Base-by-base conservation (phyloP, 768 basidiomycete genomes). In the Macrolepiota fuliginosa region DNA sequence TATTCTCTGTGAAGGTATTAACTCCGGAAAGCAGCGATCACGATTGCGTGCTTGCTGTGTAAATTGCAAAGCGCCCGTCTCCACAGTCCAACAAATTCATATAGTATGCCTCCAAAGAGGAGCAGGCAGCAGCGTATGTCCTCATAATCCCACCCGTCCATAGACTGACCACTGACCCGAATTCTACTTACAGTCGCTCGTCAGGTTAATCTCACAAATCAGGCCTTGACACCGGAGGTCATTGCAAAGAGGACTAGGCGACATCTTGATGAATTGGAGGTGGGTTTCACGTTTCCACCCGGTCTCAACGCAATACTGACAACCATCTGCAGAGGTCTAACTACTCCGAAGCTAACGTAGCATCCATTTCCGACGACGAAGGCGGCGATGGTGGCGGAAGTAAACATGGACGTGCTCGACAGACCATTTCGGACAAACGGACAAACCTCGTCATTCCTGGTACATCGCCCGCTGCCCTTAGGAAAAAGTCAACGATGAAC, bases 191-290 rank as follows among this genome's bases (percentile, higher is more conserved):
- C 58, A 83, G 81, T 77, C 76, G 80, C 81, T 53, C 79, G 82
- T n/a, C 80, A 85, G 66, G 75, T 82, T 29, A 80, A 79, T 64
- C 69, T 72, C 12, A 66, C 75, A 4, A 70, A 76, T 40, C 76
- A 78, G 54, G 71, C 72, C 22, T 73, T 90, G 19, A 77, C 86
- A 11, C 78, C 85, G 0, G 90, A 92, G 58, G 74, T 90, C 50
- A 80, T 94, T 60, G 84, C 88, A 10, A 91, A 89, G 71, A 85
- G 92, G 61, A 89, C 85, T 9, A 88, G 83, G 72, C 77, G 86
- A 45, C 92, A 90, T 72, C 82, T 95, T 7, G 91, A 91, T 64
- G 92, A 95, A 71, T 87, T 95, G 53, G 92, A 95, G 82, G 92
- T 89, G 66, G 7, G 29, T 62, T 62, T 52, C 32, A 57, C 37